These are phyloP conservation scores for Mesembryanthemum crystallinum DNA, from an alignment of 148 eudicot genomes.

Conservation along the genomic window DNA sequence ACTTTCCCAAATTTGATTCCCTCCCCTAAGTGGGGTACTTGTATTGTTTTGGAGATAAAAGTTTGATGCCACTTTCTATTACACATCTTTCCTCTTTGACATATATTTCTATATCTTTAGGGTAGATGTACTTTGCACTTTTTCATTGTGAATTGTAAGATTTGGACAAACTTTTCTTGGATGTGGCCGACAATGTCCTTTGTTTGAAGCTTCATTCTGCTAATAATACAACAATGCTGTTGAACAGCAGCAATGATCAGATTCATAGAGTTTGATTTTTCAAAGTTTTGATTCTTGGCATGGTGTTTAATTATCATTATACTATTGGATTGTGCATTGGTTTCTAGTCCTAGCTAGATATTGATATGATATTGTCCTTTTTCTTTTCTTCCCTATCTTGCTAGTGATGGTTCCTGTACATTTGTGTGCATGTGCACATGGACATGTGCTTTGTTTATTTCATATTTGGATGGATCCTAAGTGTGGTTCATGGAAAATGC, in stretches of 20 bases:
- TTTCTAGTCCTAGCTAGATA: constrained; percentile 13
- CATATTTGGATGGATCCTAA: constrained; percentile 21
- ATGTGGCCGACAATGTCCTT: not conserved
- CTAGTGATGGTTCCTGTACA: not conserved
- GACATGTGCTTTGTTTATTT: constrained; percentile 18
- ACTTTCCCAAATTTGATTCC: not conserved
- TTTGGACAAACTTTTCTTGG: constrained; percentile 1
- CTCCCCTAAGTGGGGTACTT: not conserved
- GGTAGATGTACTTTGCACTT: constrained; percentile 17
- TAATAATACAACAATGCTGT: not conserved
- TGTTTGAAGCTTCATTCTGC: constrained; percentile 6
- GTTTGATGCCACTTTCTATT: not conserved
- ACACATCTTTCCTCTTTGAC: not conserved
- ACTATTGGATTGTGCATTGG: not conserved
- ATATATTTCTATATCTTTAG: not conserved
- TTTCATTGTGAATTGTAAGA: not conserved
- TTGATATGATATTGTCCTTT: not conserved
- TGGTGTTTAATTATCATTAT: not conserved
- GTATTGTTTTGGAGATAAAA: not conserved
- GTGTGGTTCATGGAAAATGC: constrained; percentile 27
- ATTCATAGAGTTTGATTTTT: not conserved
- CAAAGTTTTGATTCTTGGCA: not conserved
- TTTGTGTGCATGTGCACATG: constrained; percentile 19
- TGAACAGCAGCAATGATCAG: constrained; percentile 2
- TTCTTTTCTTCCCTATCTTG: not conserved